Percentiles rank a stretch among this genome's conserved stretches.
These are phyloP conservation scores for Pseudogymnoascus destructans DNA, from an alignment of 2,329 filamentous ascomycete species.

Conservation along the genomic window DNA sequence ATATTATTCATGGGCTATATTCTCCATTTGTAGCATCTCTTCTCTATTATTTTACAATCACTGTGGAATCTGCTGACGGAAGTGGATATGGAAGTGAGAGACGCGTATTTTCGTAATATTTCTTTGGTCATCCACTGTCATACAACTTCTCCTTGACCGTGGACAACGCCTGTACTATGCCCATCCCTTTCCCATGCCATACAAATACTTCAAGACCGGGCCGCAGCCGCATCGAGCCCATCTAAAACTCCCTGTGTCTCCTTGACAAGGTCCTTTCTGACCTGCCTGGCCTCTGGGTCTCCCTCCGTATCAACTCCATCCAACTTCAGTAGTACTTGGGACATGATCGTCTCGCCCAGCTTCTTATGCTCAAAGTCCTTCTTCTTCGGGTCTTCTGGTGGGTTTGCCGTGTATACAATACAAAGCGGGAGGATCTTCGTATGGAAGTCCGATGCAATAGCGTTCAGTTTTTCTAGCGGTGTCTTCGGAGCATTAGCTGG, in stretches of 20 bases:
- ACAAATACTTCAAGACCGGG: not conserved
- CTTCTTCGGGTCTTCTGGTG: constrained; percentile 55
- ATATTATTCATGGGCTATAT: not conserved
- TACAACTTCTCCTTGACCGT: not conserved
- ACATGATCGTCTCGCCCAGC: constrained; percentile 62
- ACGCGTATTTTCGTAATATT: not conserved
- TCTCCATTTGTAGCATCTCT: not conserved
- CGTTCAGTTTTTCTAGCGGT: constrained; percentile 50
- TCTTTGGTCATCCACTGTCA: not conserved
- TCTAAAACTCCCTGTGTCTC: constrained; percentile 56
- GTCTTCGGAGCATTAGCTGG: constrained; percentile 28
- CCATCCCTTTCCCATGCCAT: not conserved
- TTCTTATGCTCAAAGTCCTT: constrained; percentile 61
- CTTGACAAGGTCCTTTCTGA: constrained; percentile 59
- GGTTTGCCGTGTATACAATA: constrained; percentile 44
- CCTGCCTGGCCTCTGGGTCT: constrained; percentile 47
- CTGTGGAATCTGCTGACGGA: not conserved
- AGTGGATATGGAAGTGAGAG: not conserved
- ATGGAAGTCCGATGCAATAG: constrained; percentile 51
- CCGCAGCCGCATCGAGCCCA: constrained; percentile 38
- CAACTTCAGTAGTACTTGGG: constrained; percentile 62
- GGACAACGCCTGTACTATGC: not conserved
- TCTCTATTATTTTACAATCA: not conserved
- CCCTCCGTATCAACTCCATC: constrained; percentile 66
- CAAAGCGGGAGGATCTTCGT: constrained; percentile 53